A percentile compares a stretch with the other conserved stretches of the same genome.
These are phyloP conservation scores for Fusarium sacchari DNA, from an alignment of 2,329 filamentous ascomycete genomes.

Conservation along the genomic window DNA sequence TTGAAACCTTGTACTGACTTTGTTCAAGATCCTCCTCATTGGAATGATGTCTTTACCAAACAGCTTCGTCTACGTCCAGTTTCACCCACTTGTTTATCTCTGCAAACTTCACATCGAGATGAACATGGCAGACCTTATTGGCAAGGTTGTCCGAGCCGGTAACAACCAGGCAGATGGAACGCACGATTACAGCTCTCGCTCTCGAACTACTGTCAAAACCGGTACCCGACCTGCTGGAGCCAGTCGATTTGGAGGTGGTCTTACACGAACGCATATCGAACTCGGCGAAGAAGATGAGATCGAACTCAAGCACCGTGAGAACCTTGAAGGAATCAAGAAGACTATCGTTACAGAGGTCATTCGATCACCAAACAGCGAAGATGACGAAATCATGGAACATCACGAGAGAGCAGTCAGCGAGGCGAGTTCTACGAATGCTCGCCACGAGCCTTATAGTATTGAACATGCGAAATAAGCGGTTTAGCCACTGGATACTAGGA, in stretches of 20 bases:
- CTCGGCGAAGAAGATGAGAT: slow-evolving; percentile 42
- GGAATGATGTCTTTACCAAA: slow-evolving; percentile 40
- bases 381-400: slow-evolving; percentile 38
- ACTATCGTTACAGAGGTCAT: slow-evolving; percentile 36
- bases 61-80: slow-evolving; percentile 38
- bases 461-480: slow-evolving; percentile 30
- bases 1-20: background rate
- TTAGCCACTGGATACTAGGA: slow-evolving; percentile 2
- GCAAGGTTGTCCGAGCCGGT: slow-evolving; percentile 37
- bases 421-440: slow-evolving; percentile 38
- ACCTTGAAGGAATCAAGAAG: slow-evolving; percentile 39
- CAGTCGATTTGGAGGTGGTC: slow-evolving; percentile 29
- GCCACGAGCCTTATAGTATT: slow-evolving; percentile 32
- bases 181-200: slow-evolving; percentile 37
- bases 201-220: slow-evolving; percentile 25
- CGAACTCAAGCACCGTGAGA: slow-evolving; percentile 38
- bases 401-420: slow-evolving; percentile 43
- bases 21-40: slow-evolving; percentile 30
- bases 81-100: slow-evolving; percentile 38
- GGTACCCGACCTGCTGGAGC: slow-evolving; percentile 13
- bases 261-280: slow-evolving; percentile 41
- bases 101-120: slow-evolving; percentile 40
- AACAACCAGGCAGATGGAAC: slow-evolving; percentile 11
- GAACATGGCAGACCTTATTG: slow-evolving; percentile 41
- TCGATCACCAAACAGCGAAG: slow-evolving; percentile 16